Evolutionary conservation across 108 stramenopile genomes (phyloP).

Genomic region (Licmophora abbreviata): DNA sequence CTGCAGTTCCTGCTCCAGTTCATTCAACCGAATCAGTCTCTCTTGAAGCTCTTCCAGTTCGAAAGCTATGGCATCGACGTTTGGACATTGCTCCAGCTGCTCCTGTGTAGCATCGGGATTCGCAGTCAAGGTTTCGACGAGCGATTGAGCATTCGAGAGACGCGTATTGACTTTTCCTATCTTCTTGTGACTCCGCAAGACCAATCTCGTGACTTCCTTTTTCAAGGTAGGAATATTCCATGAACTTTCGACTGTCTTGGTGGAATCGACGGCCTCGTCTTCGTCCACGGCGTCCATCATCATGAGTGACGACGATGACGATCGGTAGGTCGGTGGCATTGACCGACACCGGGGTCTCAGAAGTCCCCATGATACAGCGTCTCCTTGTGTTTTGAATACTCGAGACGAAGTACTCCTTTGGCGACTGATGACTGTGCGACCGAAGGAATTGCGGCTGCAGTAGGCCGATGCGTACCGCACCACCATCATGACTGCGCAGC

Average conservation of each 20-base stretch:
- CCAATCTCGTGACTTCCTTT: constrained; percentile 60
- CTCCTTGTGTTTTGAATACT: no score
- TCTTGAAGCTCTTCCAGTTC: constrained; percentile 50
- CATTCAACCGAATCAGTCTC: constrained; percentile 46
- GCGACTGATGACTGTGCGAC: no score
- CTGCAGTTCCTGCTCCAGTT: constrained; percentile 42
- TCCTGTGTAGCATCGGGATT: constrained; percentile 34
- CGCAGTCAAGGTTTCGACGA: constrained; percentile 35
- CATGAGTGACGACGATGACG: no score
- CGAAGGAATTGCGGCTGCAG: no score
- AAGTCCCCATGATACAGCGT: no score
- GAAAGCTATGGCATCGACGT: constrained; percentile 40
- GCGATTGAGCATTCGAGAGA: constrained; percentile 39
- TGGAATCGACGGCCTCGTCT: constrained; percentile 5
- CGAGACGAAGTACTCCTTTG: no score
- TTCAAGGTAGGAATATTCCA: constrained; percentile 51
- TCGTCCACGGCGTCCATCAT: constrained; percentile 13
- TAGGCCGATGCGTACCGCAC: no score
- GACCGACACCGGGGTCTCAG: no score
- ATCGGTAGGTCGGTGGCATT: no score
- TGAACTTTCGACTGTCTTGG: constrained; percentile 17
- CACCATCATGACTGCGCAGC: no score
- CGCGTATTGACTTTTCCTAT: constrained; percentile 65
- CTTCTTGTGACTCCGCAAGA: constrained; percentile 71
- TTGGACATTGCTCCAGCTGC: constrained; percentile 58